Conservation (phyloP, 306 rosid genomes). For the Vigna trinervia region DNA sequence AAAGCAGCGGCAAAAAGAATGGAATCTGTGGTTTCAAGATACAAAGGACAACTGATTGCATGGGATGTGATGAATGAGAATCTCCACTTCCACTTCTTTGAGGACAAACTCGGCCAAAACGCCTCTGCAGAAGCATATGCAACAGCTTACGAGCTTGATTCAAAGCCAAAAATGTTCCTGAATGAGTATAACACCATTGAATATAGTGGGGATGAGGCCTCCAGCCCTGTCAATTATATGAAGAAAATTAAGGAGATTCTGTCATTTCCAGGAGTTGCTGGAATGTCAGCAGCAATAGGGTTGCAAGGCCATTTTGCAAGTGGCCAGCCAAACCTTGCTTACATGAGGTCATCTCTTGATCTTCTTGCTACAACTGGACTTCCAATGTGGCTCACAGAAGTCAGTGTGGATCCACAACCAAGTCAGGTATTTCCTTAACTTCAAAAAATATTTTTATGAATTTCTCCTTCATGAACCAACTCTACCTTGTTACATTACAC, state of each 20-base stretch:
- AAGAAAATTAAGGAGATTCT: slow-evolving; percentile 55
- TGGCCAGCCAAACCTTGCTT: slow-evolving; percentile 63
- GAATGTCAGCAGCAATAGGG: slow-evolving; percentile 60
- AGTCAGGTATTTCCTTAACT: slow-evolving; percentile 56
- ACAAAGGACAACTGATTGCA: slow-evolving; percentile 69
- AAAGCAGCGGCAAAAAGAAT: slow-evolving; percentile 60
- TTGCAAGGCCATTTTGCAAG: slow-evolving; percentile 63
- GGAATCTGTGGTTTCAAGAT: slow-evolving; percentile 68
- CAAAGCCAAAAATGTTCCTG: slow-evolving; percentile 62
- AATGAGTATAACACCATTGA: slow-evolving; percentile 76
- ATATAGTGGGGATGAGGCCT: slow-evolving; percentile 44
- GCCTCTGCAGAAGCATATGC: slow-evolving; percentile 58
- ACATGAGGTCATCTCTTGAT: slow-evolving; percentile 73
- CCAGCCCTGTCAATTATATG: slow-evolving; percentile 52
- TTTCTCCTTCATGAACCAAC: neutral
- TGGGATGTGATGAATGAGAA: slow-evolving; percentile 89
- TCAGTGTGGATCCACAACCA: slow-evolving; percentile 43
- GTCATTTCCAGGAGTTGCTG: slow-evolving; percentile 54
- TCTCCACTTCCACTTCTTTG: slow-evolving; percentile 71
- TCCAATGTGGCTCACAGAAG: slow-evolving; percentile 88
- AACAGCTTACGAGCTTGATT: slow-evolving; percentile 66
- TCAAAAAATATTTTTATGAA: neutral
- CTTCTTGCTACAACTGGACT: slow-evolving; percentile 54
- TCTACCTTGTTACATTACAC: neutral
- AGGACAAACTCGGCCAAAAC: slow-evolving; percentile 61